phyloP scores from a whole-genome alignment of 1,284 basidiomycete genomes.

The Heimioporus punctisporus region DNA sequence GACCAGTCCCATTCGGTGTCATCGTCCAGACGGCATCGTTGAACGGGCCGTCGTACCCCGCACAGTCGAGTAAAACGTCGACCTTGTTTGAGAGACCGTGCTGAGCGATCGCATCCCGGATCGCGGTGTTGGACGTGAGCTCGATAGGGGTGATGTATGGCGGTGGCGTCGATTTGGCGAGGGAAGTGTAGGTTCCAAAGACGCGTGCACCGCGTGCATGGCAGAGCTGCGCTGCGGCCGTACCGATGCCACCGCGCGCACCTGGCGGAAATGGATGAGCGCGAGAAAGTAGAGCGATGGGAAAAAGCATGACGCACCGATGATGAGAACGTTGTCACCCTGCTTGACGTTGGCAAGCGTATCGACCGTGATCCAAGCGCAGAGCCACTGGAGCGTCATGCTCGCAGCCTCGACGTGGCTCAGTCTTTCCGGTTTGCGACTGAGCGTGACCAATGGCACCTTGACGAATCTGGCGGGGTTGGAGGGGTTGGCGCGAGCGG shows the following conservation, averaged over 20 bases:
- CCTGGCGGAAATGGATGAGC: slow-evolving; percentile 23
- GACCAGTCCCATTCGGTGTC: slow-evolving; percentile 33
- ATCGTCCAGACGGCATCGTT: slow-evolving; percentile 36
- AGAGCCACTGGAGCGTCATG: slow-evolving; percentile 37
- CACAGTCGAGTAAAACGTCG: slow-evolving; percentile 36
- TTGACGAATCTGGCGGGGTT: slow-evolving; percentile 24
- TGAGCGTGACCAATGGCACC: slow-evolving; percentile 29
- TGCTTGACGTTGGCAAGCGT: slow-evolving; percentile 35
- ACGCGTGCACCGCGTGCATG: slow-evolving; percentile 31
- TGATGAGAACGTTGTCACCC: slow-evolving; percentile 35
- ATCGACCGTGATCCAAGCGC: slow-evolving; percentile 38
- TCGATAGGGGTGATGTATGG: slow-evolving; percentile 33
- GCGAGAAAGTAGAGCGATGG: too few relatives aligned
- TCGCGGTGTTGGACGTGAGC: slow-evolving; percentile 31
- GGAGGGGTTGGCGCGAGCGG: not conserved
- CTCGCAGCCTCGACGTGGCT: slow-evolving; percentile 32
- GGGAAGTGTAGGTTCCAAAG: slow-evolving; percentile 37
- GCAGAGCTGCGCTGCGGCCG: slow-evolving; percentile 35
- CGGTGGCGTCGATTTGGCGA: slow-evolving; percentile 21
- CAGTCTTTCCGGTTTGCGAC: slow-evolving; percentile 29
- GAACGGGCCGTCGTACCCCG: slow-evolving; percentile 34
- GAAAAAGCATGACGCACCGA: slow-evolving; percentile 20
- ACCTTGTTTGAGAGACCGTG: slow-evolving; percentile 32
- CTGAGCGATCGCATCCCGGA: slow-evolving; percentile 29
- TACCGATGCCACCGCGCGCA: slow-evolving; percentile 37